phyloP scores from a whole-genome alignment of 2,329 filamentous ascomycete species.

The Fusarium foetens region DNA sequence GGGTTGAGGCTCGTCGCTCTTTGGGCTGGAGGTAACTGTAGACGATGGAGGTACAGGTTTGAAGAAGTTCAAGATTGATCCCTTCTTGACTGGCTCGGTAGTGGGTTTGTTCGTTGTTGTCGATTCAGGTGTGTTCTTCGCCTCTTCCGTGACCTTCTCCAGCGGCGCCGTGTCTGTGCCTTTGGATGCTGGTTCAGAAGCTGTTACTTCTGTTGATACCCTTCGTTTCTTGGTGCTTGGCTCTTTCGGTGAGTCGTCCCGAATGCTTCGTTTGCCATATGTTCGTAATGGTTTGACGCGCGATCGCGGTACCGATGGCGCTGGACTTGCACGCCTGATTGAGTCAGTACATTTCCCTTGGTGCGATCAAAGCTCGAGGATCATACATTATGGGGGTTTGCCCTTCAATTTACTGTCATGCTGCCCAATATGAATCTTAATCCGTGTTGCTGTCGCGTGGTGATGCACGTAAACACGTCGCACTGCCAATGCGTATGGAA shows the following conservation, averaged over 20 bases:
- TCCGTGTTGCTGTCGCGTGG: not conserved
- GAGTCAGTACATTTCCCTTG: conserved; percentile 1
- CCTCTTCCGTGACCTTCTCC: not conserved
- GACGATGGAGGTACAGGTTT: conserved; percentile 45
- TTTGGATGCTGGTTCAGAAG: not conserved
- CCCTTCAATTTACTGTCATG: conserved; percentile 14
- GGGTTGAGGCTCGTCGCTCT: conserved; percentile 27
- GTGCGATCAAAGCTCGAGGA: fast-evolving
- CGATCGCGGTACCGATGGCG: conserved; percentile 39
- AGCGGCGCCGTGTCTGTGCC: not conserved
- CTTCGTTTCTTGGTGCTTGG: conserved; percentile 42
- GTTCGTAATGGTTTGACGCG: conserved; percentile 53
- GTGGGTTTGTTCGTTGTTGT: not conserved
- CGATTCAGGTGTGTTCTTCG: not conserved
- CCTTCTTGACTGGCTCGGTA: conserved; percentile 36
- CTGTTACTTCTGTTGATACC: not conserved
- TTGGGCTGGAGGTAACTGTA: conserved; percentile 13
- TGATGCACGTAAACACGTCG: not conserved
- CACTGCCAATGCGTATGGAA: fast-evolving
- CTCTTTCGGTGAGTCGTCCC: conserved; percentile 36
- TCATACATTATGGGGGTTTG: conserved; percentile 3
- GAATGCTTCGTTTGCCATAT: conserved; percentile 52
- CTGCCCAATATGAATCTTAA: not conserved
- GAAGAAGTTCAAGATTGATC: conserved; percentile 56
- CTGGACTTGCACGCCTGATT: conserved; percentile 47